Percentiles rank a stretch among this genome's conserved stretches.
These are phyloP conservation scores for Syzygium jambos DNA, from an alignment of 345 rosid genomes.

Conservation along the genomic window DNA sequence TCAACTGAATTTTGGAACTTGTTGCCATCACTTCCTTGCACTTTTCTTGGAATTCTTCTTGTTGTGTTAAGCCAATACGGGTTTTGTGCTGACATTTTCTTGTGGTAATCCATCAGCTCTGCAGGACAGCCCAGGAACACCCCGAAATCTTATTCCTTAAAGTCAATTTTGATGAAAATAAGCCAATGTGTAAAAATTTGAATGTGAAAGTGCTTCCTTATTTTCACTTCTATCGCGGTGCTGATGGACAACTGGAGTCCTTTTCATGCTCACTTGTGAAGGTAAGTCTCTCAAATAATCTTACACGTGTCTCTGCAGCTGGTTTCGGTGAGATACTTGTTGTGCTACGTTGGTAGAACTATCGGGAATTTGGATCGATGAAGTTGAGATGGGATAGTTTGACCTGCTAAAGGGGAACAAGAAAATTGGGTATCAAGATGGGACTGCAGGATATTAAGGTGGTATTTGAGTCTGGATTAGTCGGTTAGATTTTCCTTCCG, in stretches of 20 bases:
- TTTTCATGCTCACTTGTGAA: conserved; percentile 89
- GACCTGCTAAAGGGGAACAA: not conserved
- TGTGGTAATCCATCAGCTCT: conserved; percentile 40
- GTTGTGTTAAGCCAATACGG: not conserved
- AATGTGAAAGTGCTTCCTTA: conserved; percentile 84
- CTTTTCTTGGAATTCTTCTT: not conserved
- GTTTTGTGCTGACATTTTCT: not conserved
- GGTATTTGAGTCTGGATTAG: not conserved
- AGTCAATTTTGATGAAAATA: conserved; percentile 88
- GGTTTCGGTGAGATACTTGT: not conserved
- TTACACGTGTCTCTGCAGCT: not conserved
- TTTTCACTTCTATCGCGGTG: conserved; percentile 87
- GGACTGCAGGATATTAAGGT: not conserved
- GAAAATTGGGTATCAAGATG: not conserved
- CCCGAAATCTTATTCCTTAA: conserved; percentile 73
- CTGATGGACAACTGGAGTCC: conserved; percentile 77
- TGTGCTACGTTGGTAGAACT: not conserved
- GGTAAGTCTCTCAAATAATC: conserved; percentile 21
- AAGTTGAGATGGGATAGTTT: not conserved
- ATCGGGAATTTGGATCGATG: not conserved
- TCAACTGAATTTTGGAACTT: not conserved
- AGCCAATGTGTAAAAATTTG: conserved; percentile 86
- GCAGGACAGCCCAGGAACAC: conserved; percentile 71
- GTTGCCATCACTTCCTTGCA: not conserved
- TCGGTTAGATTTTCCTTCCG: not conserved